A percentile compares a stretch with the other conserved stretches of the same genome.
phyloP scores from a whole-genome alignment of 2,329 filamentous ascomycete species.

The Verticillium albo-atrum region DNA sequence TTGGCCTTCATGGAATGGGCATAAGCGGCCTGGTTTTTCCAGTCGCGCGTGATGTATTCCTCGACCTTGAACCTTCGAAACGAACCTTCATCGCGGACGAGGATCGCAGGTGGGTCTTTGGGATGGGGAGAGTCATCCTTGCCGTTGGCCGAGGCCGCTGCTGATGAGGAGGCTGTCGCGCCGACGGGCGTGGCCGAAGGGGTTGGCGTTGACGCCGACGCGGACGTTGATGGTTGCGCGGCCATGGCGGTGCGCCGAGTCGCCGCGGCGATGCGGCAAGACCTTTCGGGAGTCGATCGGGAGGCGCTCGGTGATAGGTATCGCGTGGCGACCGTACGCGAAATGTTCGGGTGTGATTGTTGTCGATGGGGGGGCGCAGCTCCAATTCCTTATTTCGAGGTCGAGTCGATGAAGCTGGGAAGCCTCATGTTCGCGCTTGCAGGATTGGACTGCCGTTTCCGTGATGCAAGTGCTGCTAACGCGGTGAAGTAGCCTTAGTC shows the following conservation, averaged over 20 bases:
- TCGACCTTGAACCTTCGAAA: conserved; percentile 50
- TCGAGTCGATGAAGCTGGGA: background rate
- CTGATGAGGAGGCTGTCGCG: conserved; percentile 23
- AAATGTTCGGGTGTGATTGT: background rate
- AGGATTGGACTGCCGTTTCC: background rate
- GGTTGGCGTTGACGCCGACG: conserved; percentile 14
- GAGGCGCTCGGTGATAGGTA: conserved; percentile 3
- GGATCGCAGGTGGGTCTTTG: conserved; percentile 23
- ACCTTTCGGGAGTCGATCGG: background rate
- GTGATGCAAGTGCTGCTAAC: background rate
- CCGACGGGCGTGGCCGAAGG: conserved; percentile 15
- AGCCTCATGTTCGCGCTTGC: background rate
- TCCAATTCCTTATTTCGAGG: background rate
- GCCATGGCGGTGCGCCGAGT: conserved; percentile 37
- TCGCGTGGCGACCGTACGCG: background rate
- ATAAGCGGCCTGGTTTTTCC: conserved; percentile 48
- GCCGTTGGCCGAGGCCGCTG: conserved; percentile 20
- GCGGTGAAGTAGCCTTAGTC: background rate
- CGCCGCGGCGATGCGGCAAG: conserved; percentile 31
- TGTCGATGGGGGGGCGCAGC: background rate
- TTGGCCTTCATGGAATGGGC: conserved; percentile 46
- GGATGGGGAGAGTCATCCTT: conserved; percentile 8
- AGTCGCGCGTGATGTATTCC: conserved; percentile 49
- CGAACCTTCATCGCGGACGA: conserved; percentile 49
- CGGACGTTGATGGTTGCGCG: conserved; percentile 31